Evolutionary conservation across 2,329 filamentous ascomycete species (phyloP).

Genomic region (Ceratocystis destructans): DNA sequence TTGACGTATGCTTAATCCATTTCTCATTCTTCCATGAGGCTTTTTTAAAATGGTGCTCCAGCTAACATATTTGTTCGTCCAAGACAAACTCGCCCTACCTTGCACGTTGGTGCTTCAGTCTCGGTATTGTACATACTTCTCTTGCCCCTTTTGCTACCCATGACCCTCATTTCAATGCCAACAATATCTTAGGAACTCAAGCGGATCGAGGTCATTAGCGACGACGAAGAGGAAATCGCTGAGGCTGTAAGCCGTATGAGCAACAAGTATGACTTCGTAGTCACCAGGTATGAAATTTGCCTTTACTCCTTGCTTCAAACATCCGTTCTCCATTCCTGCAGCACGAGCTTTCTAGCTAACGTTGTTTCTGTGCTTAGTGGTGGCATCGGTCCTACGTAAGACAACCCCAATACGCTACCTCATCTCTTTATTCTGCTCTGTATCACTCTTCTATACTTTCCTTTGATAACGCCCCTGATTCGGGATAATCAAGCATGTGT

Average conservation of each 20-base stretch:
- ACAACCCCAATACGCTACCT: conserved; percentile 18
- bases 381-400: conserved; percentile 88
- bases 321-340: neutral
- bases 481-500: neutral
- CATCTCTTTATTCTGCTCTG: neutral
- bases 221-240: conserved; percentile 80
- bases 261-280: conserved; percentile 78
- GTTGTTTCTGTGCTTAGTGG: conserved; percentile 39
- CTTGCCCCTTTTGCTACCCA: neutral
- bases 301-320: neutral
- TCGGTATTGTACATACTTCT: conserved; percentile 40
- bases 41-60: neutral
- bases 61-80: neutral
- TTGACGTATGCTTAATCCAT: conserved; percentile 15
- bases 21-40: neutral
- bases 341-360: neutral
- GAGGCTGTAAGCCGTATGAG: conserved; percentile 83
- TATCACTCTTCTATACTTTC: neutral
- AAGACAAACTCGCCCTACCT: conserved; percentile 44
- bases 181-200: conserved; percentile 47
- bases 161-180: neutral
- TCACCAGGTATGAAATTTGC: conserved; percentile 48
- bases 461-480: neutral
- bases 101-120: conserved; percentile 50
- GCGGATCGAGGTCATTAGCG: conserved; percentile 81